phyloP scores from a whole-genome alignment of 1,139 yeast species.

The Yamadazyma membranifaciens region DNA sequence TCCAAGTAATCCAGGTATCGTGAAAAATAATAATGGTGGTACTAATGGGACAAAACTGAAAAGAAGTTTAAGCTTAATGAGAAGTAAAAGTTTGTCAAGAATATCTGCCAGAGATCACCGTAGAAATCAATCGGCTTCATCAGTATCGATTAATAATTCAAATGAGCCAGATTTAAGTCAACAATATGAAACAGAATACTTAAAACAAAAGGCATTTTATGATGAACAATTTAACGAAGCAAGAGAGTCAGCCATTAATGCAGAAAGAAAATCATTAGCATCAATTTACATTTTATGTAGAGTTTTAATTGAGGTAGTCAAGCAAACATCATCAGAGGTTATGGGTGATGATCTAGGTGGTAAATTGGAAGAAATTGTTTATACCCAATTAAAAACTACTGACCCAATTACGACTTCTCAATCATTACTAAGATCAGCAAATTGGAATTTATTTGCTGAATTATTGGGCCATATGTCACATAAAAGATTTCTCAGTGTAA shows the following conservation, averaged over 20 bases:
- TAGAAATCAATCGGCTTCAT: constrained; percentile 37
- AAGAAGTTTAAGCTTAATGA: constrained; percentile 41
- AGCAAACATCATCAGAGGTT: constrained; percentile 72
- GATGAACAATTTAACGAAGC: constrained; percentile 55
- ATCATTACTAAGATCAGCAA: constrained; percentile 79
- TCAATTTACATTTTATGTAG: constrained; percentile 90
- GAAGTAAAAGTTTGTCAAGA: constrained; percentile 40
- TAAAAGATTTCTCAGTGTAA: constrained; percentile 77
- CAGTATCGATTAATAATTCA: constrained; percentile 14
- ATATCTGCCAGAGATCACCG: constrained; percentile 29
- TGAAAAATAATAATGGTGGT: constrained; percentile 11
- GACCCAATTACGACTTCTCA: constrained; percentile 68
- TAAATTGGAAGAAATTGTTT: constrained; percentile 89
- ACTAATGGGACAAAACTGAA: constrained; percentile 24
- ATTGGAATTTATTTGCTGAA: constrained; percentile 92
- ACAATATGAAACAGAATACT: constrained; percentile 17
- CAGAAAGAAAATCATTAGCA: constrained; percentile 83
- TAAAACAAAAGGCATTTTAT: constrained; percentile 24
- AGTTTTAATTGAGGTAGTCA: constrained; percentile 88
- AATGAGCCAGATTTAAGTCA: constrained; percentile 1
- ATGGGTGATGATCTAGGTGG: constrained; percentile 80
- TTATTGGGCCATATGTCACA: constrained; percentile 88
- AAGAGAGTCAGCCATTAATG: constrained; percentile 71
- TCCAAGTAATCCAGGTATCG: constrained; percentile 13
- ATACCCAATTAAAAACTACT: constrained; percentile 82